Evolutionary conservation across 2,329 filamentous ascomycete genomes (phyloP).

Genomic region (Sarocladium oryzae): DNA sequence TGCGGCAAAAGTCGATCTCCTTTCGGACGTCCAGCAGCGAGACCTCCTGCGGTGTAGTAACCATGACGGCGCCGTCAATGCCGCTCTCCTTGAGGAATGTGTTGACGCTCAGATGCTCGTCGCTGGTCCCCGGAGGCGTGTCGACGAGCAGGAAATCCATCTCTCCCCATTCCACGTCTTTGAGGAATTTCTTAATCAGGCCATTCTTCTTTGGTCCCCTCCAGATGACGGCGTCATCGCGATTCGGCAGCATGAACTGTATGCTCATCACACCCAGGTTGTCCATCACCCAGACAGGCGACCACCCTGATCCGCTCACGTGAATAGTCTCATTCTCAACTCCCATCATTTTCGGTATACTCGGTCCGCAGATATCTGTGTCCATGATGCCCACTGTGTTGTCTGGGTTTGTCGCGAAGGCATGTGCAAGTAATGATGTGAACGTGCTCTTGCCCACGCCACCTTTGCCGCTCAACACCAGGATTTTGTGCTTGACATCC

Average conservation of each 20-base stretch:
- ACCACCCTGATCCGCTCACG: slow-evolving; percentile 82
- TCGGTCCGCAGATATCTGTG: slow-evolving; percentile 93
- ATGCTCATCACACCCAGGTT: slow-evolving; percentile 96
- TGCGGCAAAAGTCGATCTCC: slow-evolving; percentile 95
- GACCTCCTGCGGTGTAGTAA: slow-evolving; percentile 94
- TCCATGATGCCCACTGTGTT: slow-evolving; percentile 92
- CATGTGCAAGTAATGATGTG: slow-evolving; percentile 79
- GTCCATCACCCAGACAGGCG: slow-evolving; percentile 90
- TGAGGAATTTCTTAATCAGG: slow-evolving; percentile 94
- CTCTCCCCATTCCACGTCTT: slow-evolving; percentile 96
- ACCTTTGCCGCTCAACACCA: slow-evolving; percentile 90
- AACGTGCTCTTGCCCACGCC: slow-evolving; percentile 97
- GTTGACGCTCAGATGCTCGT: slow-evolving; percentile 94
- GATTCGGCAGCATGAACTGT: slow-evolving; percentile 93
- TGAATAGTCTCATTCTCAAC: slow-evolving; percentile 93
- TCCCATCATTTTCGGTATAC: slow-evolving; percentile 98
- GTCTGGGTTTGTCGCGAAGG: slow-evolving; percentile 74
- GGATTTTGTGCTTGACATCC: slow-evolving; percentile 81
- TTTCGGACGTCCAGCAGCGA: slow-evolving; percentile 87
- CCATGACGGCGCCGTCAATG: slow-evolving; percentile 86
- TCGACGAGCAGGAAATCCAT: slow-evolving; percentile 91
- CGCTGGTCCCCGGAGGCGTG: slow-evolving; percentile 89
- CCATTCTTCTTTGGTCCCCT: slow-evolving; percentile 98
- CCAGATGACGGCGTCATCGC: slow-evolving; percentile 96
- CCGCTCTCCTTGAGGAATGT: slow-evolving; percentile 84